These are phyloP conservation scores for Lactuca saligna DNA, from an alignment of 129 eudicot genomes.

Conservation along the genomic window DNA sequence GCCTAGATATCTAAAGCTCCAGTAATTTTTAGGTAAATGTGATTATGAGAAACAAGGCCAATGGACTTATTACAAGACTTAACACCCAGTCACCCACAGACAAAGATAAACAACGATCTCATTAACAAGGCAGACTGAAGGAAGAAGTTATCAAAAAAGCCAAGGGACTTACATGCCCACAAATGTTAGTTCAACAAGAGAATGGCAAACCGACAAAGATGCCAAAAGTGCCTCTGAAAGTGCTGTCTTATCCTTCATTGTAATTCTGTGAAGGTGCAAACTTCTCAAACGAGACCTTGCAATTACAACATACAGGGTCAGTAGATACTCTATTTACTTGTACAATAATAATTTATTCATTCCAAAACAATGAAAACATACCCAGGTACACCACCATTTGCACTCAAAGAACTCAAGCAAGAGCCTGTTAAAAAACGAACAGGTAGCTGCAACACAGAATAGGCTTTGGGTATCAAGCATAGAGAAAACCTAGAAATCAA, in stretches of 20 bases:
- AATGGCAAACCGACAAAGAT: constrained; percentile 50
- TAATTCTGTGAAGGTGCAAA: constrained; percentile 55
- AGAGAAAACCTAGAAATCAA: constrained; percentile 45
- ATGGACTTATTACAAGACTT: too few species aligned
- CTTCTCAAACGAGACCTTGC: constrained; percentile 24
- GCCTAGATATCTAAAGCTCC: too few species aligned
- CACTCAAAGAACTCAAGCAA: constrained; percentile 50
- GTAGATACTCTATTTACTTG: not conserved
- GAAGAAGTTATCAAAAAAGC: too few species aligned
- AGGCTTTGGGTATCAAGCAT: constrained; percentile 54
- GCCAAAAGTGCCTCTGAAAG: constrained; percentile 21
- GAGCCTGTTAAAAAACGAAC: constrained; percentile 53
- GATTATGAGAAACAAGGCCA: too few species aligned
- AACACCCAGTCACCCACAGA: too few species aligned
- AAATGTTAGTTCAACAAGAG: constrained; percentile 50
- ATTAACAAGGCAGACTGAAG: too few species aligned
- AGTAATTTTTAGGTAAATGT: too few species aligned
- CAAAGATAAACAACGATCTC: too few species aligned
- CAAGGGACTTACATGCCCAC: constrained; percentile 10
- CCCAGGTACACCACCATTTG: constrained; percentile 51
- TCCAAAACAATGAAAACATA: constrained; percentile 21
- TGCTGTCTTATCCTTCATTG: constrained; percentile 47
- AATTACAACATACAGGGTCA: not conserved
- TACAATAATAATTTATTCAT: not conserved
- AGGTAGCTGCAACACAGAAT: too few species aligned